Conservation (phyloP, 495 filamentous ascomycete species). For the Neurospora sp. region DNA sequence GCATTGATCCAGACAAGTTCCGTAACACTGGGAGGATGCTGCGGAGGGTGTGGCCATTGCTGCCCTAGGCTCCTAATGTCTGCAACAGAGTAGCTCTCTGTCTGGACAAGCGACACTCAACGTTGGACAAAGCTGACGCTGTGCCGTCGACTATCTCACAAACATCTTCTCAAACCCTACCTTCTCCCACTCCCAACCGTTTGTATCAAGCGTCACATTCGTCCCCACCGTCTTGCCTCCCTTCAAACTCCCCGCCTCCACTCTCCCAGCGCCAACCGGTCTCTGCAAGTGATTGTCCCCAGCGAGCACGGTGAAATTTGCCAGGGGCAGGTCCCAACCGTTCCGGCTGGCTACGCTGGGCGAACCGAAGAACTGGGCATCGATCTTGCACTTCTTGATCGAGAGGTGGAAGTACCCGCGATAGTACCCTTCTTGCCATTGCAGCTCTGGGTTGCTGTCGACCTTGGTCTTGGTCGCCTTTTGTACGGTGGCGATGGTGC, state of each 20-base stretch:
- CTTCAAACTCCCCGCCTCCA: constrained; percentile 35
- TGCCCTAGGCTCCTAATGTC: background rate
- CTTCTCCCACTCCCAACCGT: constrained; percentile 20
- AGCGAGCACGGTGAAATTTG: constrained; percentile 49
- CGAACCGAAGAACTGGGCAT: constrained; percentile 45
- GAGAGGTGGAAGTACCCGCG: constrained; percentile 49
- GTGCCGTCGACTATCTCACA: background rate
- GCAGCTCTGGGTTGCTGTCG: constrained; percentile 44
- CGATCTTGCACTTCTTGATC: constrained; percentile 36
- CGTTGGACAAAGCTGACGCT: background rate
- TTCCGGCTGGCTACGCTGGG: constrained; percentile 32
- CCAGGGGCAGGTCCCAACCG: constrained; percentile 44
- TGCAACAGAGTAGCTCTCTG: background rate
- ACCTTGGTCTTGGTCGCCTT: constrained; percentile 31
- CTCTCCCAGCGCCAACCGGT: constrained; percentile 37
- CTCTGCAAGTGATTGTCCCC: constrained; percentile 41
- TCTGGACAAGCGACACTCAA: background rate
- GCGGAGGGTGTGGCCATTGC: background rate
- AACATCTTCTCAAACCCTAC: constrained; percentile 12
- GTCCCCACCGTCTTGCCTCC: constrained; percentile 32
- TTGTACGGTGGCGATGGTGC: constrained; percentile 33
- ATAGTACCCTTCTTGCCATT: constrained; percentile 57
- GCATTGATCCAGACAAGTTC: constrained; percentile 31
- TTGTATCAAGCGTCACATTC: constrained; percentile 40
- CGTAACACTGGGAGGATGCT: background rate